Percentiles rank a stretch among this genome's conserved stretches.
Evolutionary conservation across 2,329 filamentous ascomycete genomes (phyloP).

Genomic region (Fusarium miscanthi): DNA sequence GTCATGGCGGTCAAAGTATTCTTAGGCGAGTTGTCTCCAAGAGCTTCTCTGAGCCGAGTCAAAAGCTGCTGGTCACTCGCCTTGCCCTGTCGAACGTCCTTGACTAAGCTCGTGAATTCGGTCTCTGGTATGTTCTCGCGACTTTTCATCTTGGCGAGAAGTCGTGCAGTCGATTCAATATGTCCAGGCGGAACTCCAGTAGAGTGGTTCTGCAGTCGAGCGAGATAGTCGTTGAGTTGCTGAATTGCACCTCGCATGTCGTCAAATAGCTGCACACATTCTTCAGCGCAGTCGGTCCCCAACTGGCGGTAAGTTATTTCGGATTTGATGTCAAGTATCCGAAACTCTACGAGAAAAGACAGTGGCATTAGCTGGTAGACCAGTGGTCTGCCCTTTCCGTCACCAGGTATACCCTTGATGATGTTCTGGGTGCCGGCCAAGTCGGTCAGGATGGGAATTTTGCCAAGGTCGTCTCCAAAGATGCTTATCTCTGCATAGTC

Average conservation of each 20-base stretch:
- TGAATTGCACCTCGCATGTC: too few species aligned
- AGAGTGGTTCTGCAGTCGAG: background rate
- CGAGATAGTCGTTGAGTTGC: too few species aligned
- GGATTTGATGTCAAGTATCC: background rate
- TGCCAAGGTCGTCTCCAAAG: background rate
- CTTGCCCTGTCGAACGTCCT: background rate
- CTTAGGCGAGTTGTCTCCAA: too few species aligned
- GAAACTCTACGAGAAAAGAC: background rate
- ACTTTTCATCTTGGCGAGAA: background rate
- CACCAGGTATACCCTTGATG: background rate
- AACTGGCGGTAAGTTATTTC: background rate
- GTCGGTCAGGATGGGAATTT: background rate
- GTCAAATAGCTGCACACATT: background rate
- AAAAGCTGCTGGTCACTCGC: background rate
- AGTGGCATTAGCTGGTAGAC: background rate
- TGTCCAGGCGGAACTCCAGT: background rate
- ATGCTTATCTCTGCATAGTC: background rate
- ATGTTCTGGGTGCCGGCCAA: background rate
- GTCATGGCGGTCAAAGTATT: too few species aligned
- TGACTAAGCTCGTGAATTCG: background rate
- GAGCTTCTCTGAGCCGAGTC: background rate
- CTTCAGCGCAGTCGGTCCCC: background rate
- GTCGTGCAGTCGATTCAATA: background rate
- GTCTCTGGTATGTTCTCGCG: background rate
- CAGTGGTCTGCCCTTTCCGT: background rate